phyloP scores from a whole-genome alignment of 805 yeast species.

The Yarrowia sp. region DNA sequence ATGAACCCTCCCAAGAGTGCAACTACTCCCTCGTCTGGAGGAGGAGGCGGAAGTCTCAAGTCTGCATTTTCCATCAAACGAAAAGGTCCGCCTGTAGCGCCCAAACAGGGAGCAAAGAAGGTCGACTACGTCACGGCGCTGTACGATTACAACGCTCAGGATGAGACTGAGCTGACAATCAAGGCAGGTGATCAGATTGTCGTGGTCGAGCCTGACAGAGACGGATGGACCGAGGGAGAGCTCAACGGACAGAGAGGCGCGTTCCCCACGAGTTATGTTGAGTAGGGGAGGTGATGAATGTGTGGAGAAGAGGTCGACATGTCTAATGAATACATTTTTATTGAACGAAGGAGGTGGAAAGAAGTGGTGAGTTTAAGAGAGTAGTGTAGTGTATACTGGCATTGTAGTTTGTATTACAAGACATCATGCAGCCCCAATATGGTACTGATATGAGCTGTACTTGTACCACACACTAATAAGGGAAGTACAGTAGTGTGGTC shows the following conservation, averaged over 20 bases:
- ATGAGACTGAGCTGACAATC: slow-evolving; percentile 79
- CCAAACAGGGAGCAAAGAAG: slow-evolving; percentile 73
- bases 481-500: too few species aligned
- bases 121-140: slow-evolving; percentile 65
- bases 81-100: slow-evolving; percentile 82
- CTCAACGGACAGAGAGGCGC: slow-evolving; percentile 68
- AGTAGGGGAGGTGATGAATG: background rate
- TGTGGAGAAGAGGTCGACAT: too few species aligned
- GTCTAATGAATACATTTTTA: too few species aligned
- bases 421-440: too few species aligned
- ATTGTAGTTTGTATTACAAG: too few species aligned
- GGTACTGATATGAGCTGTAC: too few species aligned
- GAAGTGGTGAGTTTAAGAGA: too few species aligned
- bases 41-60: slow-evolving; percentile 46
- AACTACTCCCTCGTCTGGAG: slow-evolving; percentile 32
- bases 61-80: slow-evolving; percentile 46
- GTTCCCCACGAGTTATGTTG: slow-evolving; percentile 75
- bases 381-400: too few species aligned
- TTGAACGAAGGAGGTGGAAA: too few species aligned
- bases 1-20: slow-evolving; percentile 48
- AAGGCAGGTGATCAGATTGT: slow-evolving; percentile 74
- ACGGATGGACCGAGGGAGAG: slow-evolving; percentile 96
- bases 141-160: slow-evolving; percentile 78
- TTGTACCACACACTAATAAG: too few species aligned
- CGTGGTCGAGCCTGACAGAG: slow-evolving; percentile 69